Percentiles rank a stretch among this genome's conserved stretches.
Evolutionary conservation across 139 green algal genomes (phyloP).

Genomic region (Closterium sp.): DNA sequence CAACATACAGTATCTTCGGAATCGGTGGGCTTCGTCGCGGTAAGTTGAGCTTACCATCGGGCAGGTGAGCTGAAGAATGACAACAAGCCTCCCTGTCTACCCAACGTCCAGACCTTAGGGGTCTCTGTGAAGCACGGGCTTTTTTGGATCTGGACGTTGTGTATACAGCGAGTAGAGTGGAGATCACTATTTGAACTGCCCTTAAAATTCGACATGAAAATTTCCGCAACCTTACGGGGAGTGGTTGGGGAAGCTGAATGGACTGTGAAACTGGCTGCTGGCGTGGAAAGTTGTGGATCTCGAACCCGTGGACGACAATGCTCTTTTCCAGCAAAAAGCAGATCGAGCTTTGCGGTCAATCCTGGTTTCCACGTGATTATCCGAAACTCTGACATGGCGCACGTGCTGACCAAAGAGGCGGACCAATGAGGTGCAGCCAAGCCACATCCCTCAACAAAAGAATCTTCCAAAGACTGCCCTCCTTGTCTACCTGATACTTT

Average conservation of each 20-base stretch:
- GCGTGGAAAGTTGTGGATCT: background rate
- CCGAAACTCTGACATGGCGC: background rate
- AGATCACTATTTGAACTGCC: too few relatives aligned
- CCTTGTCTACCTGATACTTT: too few relatives aligned
- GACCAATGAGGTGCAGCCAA: background rate
- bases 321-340: background rate
- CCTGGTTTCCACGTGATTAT: background rate
- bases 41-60: background rate
- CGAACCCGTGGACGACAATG: background rate
- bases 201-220: too few relatives aligned
- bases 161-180: too few relatives aligned
- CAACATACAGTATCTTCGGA: background rate
- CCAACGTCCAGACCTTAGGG: too few relatives aligned
- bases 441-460: background rate
- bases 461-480: background rate
- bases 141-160: too few relatives aligned
- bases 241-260: background rate
- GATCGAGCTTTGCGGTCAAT: background rate
- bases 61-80: background rate
- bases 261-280: background rate
- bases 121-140: too few relatives aligned
- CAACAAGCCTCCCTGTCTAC: too few relatives aligned
- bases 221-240: too few relatives aligned
- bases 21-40: background rate
- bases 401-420: background rate